Percentiles rank a stretch among this genome's conserved stretches.
Evolutionary conservation across 176 grass and related monocot species (phyloP).

Genomic region (Oryza nivara): DNA sequence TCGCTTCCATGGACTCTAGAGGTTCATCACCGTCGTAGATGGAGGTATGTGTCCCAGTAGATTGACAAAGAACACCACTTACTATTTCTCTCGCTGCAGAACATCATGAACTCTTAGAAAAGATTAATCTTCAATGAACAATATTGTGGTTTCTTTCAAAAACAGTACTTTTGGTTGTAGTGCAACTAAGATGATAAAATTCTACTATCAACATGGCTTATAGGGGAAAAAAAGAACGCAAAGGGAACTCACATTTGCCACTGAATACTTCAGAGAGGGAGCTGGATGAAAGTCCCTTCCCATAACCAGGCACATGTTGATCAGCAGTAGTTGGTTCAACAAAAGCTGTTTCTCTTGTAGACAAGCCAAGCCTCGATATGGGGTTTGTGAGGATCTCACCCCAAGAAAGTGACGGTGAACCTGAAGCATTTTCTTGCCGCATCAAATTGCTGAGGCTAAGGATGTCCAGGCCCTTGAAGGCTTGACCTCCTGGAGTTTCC

Average conservation of each 20-base stretch:
- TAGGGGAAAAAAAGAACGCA: constrained; percentile 3
- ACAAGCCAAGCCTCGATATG: constrained; percentile 41
- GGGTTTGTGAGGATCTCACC: constrained; percentile 38
- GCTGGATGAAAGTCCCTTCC: constrained; percentile 45
- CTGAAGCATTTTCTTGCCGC: constrained; percentile 37
- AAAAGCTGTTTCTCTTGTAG: constrained; percentile 35
- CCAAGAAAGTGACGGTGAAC: constrained; percentile 39
- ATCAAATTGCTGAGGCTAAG: constrained; percentile 43
- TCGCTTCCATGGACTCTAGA: constrained; percentile 66
- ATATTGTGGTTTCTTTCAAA: background rate
- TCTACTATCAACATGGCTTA: background rate
- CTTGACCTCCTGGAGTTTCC: constrained; percentile 33
- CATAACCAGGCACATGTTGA: constrained; percentile 9
- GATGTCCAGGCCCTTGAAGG: constrained; percentile 44
- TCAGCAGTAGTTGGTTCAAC: constrained; percentile 30
- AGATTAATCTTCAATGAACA: constrained; percentile 7
- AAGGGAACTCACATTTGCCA: constrained; percentile 57
- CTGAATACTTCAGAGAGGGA: constrained; percentile 47
- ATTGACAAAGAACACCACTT: constrained; percentile 39
- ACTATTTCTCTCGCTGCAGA: constrained; percentile 52
- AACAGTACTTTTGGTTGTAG: background rate
- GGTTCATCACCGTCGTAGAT: constrained; percentile 54
- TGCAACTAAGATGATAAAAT: background rate
- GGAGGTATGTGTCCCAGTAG: constrained; percentile 44
- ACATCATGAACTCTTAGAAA: constrained; percentile 9